These are phyloP conservation scores for Xylariaceae sp. DNA, from an alignment of 2,329 filamentous ascomycete species.

Conservation along the genomic window DNA sequence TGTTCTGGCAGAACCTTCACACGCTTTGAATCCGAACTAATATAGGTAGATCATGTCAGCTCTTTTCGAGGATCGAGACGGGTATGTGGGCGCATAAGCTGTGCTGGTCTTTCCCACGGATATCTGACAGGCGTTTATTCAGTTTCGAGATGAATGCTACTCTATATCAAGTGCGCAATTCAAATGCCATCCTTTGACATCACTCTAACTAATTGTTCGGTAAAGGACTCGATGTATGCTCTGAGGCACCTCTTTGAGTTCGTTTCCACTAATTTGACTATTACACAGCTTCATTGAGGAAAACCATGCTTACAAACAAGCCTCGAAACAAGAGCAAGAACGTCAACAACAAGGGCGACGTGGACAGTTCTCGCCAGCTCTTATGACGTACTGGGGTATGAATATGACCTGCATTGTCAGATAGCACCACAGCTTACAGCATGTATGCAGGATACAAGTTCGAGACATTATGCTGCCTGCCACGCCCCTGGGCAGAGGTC, in stretches of 20 bases:
- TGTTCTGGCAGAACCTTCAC: background rate
- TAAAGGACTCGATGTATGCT: constrained; percentile 58
- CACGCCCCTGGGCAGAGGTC: constrained; percentile 72
- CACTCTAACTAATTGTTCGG: constrained; percentile 19
- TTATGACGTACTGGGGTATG: constrained; percentile 92
- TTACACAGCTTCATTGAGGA: constrained; percentile 83
- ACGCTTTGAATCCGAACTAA: constrained; percentile 11
- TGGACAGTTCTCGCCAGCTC: constrained; percentile 63
- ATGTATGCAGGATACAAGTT: constrained; percentile 85
- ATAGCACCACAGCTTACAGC: constrained; percentile 1
- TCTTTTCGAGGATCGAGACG: constrained; percentile 80
- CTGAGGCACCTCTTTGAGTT: background rate
- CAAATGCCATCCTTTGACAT: constrained; percentile 4
- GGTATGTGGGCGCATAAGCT: constrained; percentile 50
- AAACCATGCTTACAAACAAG: constrained; percentile 73
- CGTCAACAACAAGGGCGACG: constrained; percentile 51
- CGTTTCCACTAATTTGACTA: constrained; percentile 9
- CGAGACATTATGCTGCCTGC: constrained; percentile 79
- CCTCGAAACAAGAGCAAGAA: constrained; percentile 61
- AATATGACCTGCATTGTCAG: background rate
- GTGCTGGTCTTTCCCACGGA: constrained; percentile 2
- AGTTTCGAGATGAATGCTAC: constrained; percentile 98
- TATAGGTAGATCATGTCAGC: constrained; percentile 74
- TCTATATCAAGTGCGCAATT: constrained; percentile 73
- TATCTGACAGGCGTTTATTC: constrained; percentile 26